phyloP scores from a whole-genome alignment of 768 basidiomycete species.

The Tulasnella sp. region DNA sequence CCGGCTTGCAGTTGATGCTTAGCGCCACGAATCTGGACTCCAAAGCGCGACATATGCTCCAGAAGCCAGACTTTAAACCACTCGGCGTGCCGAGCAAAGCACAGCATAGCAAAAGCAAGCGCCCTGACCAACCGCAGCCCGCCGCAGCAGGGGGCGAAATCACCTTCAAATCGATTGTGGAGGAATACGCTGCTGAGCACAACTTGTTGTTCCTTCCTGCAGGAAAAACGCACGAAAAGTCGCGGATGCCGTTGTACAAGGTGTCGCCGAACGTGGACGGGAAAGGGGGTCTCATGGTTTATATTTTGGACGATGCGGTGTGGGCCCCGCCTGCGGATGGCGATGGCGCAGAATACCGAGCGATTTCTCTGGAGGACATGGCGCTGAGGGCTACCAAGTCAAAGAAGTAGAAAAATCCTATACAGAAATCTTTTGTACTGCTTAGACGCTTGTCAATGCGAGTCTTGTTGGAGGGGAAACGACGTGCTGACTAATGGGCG shows the following conservation, averaged over 20 bases:
- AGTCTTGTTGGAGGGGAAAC: background rate
- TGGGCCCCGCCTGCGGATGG: conserved; percentile 67
- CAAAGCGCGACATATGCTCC: conserved; percentile 67
- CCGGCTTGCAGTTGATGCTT: conserved; percentile 92
- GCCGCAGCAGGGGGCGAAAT: conserved; percentile 57
- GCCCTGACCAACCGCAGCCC: conserved; percentile 45
- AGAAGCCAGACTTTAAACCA: conserved; percentile 62
- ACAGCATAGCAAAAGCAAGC: conserved; percentile 37
- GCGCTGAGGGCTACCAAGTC: conserved; percentile 52
- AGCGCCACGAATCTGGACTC: conserved; percentile 86
- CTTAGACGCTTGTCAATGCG: background rate
- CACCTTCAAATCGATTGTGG: conserved; percentile 91
- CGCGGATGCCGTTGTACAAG: conserved; percentile 87
- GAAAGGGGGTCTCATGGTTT: conserved; percentile 84
- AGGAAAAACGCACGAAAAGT: conserved; percentile 79
- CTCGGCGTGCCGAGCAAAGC: conserved; percentile 42
- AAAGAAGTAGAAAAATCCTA: conserved; percentile 12
- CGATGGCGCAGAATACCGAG: conserved; percentile 66
- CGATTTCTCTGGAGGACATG: conserved; percentile 89
- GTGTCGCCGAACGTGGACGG: conserved; percentile 80
- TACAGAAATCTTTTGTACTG: background rate
- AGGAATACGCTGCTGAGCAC: conserved; percentile 82
- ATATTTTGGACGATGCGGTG: conserved; percentile 90
- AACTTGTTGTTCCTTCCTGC: conserved; percentile 89
- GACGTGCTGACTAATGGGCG: conserved; percentile 18